Evolutionary conservation across 2,329 filamentous ascomycete species (phyloP).

Genomic region (Colletotrichum sp.): DNA sequence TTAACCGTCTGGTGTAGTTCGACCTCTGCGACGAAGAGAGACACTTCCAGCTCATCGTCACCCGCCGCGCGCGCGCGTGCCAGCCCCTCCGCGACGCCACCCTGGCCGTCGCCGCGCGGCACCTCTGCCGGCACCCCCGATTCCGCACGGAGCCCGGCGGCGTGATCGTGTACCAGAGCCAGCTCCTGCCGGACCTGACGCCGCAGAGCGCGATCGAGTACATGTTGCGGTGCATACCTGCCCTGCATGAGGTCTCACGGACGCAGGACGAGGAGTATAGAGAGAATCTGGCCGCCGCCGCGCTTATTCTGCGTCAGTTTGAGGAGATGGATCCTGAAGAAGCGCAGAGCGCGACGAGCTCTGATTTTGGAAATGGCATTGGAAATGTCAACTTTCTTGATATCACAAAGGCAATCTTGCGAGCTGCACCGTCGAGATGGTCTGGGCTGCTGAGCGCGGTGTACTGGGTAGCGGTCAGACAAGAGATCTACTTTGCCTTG

Average conservation of each 20-base stretch:
- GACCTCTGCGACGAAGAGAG: conserved; percentile 44
- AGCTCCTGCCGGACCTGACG: conserved; percentile 37
- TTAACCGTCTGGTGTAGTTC: conserved; percentile 30
- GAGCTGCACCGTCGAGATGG: conserved; percentile 39
- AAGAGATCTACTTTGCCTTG: conserved; percentile 46
- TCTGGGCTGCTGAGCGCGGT: conserved; percentile 43
- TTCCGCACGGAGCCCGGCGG: conserved; percentile 37
- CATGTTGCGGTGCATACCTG: conserved; percentile 43
- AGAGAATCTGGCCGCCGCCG: conserved; percentile 44
- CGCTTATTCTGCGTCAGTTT: conserved; percentile 43
- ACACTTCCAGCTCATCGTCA: conserved; percentile 44
- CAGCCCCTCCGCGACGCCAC: conserved; percentile 43
- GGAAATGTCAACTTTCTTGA: conserved; percentile 40
- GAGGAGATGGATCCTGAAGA: conserved; percentile 46
- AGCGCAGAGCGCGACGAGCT: conserved; percentile 17
- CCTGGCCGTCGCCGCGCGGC: conserved; percentile 44
- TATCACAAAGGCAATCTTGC: conserved; percentile 42
- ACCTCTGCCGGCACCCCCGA: conserved; percentile 41
- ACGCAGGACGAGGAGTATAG: conserved; percentile 40
- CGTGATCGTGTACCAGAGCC: conserved; percentile 39
- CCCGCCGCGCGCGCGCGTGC: conserved; percentile 36
- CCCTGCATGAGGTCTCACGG: conserved; percentile 33
- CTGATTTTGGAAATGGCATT: not conserved
- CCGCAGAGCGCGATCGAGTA: conserved; percentile 44
- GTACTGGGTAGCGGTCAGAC: conserved; percentile 46